These are phyloP conservation scores for Ophiostoma angusticollis DNA, from an alignment of 2,329 filamentous ascomycete species.

Conservation along the genomic window DNA sequence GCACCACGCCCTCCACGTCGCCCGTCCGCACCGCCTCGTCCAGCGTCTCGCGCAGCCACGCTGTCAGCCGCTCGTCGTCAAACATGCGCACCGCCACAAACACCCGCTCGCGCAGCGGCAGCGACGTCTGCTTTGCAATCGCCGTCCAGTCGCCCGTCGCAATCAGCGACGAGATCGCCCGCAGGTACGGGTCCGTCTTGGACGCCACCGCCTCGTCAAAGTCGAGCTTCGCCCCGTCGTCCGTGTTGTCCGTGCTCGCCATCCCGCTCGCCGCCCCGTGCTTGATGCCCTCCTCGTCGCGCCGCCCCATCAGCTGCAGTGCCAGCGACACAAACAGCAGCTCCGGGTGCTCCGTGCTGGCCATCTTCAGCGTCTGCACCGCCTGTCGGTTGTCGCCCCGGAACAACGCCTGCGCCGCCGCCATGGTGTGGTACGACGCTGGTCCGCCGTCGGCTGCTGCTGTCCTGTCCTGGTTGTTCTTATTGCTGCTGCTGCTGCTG, in stretches of 20 bases:
- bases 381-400: conserved; percentile 56
- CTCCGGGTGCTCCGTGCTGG: conserved; percentile 49
- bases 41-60: conserved; percentile 57
- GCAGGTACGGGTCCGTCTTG: conserved; percentile 64
- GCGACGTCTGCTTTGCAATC: conserved; percentile 58
- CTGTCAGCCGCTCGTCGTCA: conserved; percentile 45
- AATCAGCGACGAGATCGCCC: conserved; percentile 66
- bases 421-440: conserved; percentile 53
- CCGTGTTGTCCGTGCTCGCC: background rate
- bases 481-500: background rate
- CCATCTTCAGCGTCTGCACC: conserved; percentile 54
- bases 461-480: background rate
- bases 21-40: conserved; percentile 48
- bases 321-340: conserved; percentile 56
- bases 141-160: conserved; percentile 63
- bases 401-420: conserved; percentile 64
- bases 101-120: conserved; percentile 62
- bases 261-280: conserved; percentile 2
- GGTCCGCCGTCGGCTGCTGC: conserved; percentile 23
- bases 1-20: conserved; percentile 63
- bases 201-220: conserved; percentile 47
- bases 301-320: conserved; percentile 48
- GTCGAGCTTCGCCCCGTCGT: conserved; percentile 29
- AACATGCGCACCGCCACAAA: conserved; percentile 60
- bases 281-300: conserved; percentile 29